phyloP scores from a whole-genome alignment of 345 rosid genomes.

The Citrus hindsii region DNA sequence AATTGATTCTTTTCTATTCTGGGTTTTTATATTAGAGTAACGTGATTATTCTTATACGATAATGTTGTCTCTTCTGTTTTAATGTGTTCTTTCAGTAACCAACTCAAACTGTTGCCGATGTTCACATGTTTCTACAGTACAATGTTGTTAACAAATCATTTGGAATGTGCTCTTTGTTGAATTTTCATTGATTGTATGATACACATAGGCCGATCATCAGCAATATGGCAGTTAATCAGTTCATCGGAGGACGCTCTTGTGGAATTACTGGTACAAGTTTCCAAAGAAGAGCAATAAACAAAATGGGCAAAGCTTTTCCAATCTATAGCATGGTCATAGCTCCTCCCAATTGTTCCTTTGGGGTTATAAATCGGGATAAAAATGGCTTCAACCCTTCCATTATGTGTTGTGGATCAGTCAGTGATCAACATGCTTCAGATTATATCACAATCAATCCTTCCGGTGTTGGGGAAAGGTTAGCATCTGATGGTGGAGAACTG shows the following conservation, averaged over 20 bases:
- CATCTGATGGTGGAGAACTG: constrained; percentile 11
- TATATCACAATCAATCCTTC: constrained; percentile 9
- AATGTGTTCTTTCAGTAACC: not conserved
- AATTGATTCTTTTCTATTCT: not conserved
- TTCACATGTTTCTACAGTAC: not conserved
- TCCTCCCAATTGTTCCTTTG: not conserved
- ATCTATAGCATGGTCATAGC: not conserved
- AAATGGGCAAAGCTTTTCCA: constrained; percentile 2
- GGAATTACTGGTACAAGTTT: not conserved
- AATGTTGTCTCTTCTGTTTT: not conserved
- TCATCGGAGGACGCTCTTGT: constrained; percentile 10
- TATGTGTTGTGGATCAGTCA: constrained; percentile 23
- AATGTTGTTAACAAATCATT: not conserved
- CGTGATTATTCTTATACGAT: not conserved
- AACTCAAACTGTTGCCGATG: not conserved
- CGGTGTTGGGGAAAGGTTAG: not conserved
- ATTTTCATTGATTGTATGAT: not conserved
- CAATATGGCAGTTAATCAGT: constrained; percentile 13
- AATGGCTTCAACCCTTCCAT: constrained; percentile 10
- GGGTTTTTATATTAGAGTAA: not conserved
- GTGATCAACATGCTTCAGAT: constrained; percentile 18
- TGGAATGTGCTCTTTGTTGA: not conserved
- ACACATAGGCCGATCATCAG: not conserved
- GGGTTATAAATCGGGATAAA: not conserved
- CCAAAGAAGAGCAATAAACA: constrained; percentile 8